Percentiles rank a stretch among this genome's conserved stretches.
phyloP scores from a whole-genome alignment of 2,329 filamentous ascomycete species.

The Sporothrix humicola region DNA sequence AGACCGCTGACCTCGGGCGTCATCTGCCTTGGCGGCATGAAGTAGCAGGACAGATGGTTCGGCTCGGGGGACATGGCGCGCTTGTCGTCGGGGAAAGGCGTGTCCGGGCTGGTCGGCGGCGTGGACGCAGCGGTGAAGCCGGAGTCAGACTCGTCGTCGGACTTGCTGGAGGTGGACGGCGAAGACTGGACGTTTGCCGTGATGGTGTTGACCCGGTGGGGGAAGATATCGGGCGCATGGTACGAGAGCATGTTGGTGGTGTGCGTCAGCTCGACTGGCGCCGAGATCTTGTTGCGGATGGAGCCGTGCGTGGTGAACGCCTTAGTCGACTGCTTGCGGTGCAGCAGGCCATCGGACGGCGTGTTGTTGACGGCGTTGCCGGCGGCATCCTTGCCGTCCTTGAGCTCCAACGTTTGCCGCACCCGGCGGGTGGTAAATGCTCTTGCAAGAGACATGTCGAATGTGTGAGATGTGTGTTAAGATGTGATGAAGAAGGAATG shows the following conservation, averaged over 20 bases:
- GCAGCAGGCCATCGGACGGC: constrained; percentile 47
- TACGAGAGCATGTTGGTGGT: constrained; percentile 97
- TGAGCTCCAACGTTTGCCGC: constrained; percentile 60
- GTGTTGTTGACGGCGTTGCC: neutral
- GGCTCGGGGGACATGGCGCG: constrained; percentile 62
- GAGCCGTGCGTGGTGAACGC: constrained; percentile 49
- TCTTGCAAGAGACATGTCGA: constrained; percentile 60
- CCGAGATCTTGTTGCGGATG: constrained; percentile 79
- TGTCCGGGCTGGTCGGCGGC: constrained; percentile 72
- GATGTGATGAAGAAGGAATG: constrained; percentile 14
- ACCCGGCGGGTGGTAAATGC: constrained; percentile 73
- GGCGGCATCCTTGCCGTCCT: constrained; percentile 43
- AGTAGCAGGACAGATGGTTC: constrained; percentile 72
- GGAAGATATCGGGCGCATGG: constrained; percentile 82
- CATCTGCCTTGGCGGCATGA: constrained; percentile 59
- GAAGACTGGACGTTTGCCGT: constrained; percentile 47
- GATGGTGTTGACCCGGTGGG: constrained; percentile 47
- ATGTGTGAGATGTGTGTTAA: neutral
- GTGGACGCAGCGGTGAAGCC: constrained; percentile 60
- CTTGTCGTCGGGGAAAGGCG: constrained; percentile 55
- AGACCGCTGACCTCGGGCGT: constrained; percentile 39
- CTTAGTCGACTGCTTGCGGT: constrained; percentile 59
- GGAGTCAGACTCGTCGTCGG: constrained; percentile 75
- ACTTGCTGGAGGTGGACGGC: constrained; percentile 55
- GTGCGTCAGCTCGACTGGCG: constrained; percentile 83